These are phyloP conservation scores for Venturia nashicola DNA, from an alignment of 2,329 filamentous ascomycete genomes.

Conservation along the genomic window DNA sequence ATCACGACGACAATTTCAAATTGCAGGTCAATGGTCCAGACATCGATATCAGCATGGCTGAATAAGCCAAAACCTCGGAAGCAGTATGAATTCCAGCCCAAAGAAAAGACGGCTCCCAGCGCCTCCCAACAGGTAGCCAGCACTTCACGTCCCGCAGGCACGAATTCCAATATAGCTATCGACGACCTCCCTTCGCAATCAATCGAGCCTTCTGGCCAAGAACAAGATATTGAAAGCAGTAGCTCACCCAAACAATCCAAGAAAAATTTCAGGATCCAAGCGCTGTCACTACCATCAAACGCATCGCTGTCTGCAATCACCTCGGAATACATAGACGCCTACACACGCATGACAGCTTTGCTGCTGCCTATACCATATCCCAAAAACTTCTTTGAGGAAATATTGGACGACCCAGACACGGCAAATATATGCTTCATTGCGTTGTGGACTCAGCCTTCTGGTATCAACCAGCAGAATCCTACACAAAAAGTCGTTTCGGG, in stretches of 20 bases:
- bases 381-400: conserved; percentile 48
- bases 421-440: conserved; percentile 46
- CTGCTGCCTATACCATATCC: conserved; percentile 51
- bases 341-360: conserved; percentile 45
- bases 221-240: neutral
- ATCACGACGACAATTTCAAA: neutral
- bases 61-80: conserved; percentile 26
- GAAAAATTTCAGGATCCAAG: neutral
- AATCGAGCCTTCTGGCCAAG: neutral
- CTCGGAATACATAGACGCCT: conserved; percentile 40
- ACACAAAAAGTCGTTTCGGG: conserved; percentile 30
- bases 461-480: conserved; percentile 26
- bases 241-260: neutral
- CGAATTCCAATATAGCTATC: neutral
- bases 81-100: neutral
- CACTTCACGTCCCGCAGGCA: conserved; percentile 16
- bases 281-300: conserved; percentile 29
- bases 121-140: conserved; percentile 3
- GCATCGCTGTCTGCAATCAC: conserved; percentile 41
- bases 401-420: conserved; percentile 40
- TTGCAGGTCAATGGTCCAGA: conserved; percentile 27
- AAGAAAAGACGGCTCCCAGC: conserved; percentile 14
- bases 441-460: conserved; percentile 33
- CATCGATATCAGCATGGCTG: conserved; percentile 35
- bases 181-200: neutral